A percentile compares a stretch with the other conserved stretches of the same genome.
phyloP scores from a whole-genome alignment of 768 basidiomycete genomes.

The Boletus rubroflammeus region DNA sequence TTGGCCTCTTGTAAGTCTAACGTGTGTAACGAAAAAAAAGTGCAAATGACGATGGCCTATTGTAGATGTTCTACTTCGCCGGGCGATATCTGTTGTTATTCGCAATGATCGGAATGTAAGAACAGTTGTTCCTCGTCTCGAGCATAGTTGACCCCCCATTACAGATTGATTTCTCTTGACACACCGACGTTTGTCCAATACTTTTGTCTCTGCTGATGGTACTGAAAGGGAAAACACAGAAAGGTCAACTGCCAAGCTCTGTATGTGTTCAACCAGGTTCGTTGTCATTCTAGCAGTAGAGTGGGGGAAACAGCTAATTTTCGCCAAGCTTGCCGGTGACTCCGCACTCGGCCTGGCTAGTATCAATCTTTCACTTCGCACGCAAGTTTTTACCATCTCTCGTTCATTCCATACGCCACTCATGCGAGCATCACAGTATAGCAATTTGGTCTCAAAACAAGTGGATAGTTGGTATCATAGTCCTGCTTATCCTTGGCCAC shows the following conservation, averaged over 20 bases:
- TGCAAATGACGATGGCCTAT: constrained; percentile 5
- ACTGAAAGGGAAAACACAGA: constrained; percentile 18
- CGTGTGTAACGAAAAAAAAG: not conserved
- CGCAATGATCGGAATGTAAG: constrained; percentile 47
- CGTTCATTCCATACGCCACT: not conserved
- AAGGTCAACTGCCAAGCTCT: constrained; percentile 42
- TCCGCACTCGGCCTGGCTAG: constrained; percentile 43
- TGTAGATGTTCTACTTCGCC: constrained; percentile 43
- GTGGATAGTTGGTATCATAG: constrained; percentile 47
- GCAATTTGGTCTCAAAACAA: constrained; percentile 63
- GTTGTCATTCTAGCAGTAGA: not conserved
- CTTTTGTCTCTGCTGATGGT: not conserved
- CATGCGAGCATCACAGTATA: constrained; percentile 37
- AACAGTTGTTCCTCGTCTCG: not conserved
- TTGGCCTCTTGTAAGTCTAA: constrained; percentile 44
- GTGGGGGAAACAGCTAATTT: not conserved
- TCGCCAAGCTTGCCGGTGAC: constrained; percentile 38
- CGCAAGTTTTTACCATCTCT: constrained; percentile 26
- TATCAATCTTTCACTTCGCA: constrained; percentile 45
- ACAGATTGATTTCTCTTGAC: constrained; percentile 36
- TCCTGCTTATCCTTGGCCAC: constrained; percentile 61
- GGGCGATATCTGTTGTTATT: constrained; percentile 44
- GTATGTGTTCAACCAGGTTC: constrained; percentile 47
- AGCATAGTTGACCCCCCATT: not conserved
- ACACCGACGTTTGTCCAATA: constrained; percentile 22